Evolutionary conservation across 2,329 filamentous ascomycete genomes (phyloP), one percentile per base, ranked within the genome.

Genomic region (Endoconidiophora laricicola): DNA sequence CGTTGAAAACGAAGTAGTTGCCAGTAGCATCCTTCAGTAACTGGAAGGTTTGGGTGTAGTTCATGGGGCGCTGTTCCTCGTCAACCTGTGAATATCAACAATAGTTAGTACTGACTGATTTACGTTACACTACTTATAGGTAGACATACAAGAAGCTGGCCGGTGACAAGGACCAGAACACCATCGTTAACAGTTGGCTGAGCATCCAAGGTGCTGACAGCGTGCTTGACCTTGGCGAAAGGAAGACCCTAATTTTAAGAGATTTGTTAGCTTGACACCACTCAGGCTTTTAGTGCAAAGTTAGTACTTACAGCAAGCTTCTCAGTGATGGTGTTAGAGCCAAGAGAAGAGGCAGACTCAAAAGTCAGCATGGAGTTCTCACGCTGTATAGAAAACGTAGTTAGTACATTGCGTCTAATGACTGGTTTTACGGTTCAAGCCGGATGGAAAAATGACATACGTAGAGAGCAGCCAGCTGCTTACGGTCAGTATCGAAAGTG

Each of bases 301-400:
- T 3, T 36, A 33, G 33, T 42, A 65, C 78, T 59, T 71, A 96
- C 90, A 54, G 66, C 63, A 55, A 96, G 76, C 74, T 95, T 95
- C 65, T 86, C 79, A 49, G 81, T 68, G 59, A 98, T 95, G 29
- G 63, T 63, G 22, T 58, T 61, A 36, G 69, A 67, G 55, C 90
- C 88, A 60, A 78, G 71, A 54, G 76, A 66, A 12, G 81, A 78
- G 42, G 70, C 59, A 44, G 74, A 79, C 74, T 96, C 86, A 61
- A 95, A 96, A 46, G 90, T 95, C 67, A 96, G 74, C 83, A 94
- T 94, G 45, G 91, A 96, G 54, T 81, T 66, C 3, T 82, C 75
- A 60, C 83, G 79, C 86, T 94, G 58, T 61, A 51, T n/a, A 7
- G 33, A 26, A 16, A 20, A 20, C 9, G 2, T 6, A n/a, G 24